Evolutionary conservation across 441 rosid genomes (phyloP).

Genomic region (Adansonia grandidieri): DNA sequence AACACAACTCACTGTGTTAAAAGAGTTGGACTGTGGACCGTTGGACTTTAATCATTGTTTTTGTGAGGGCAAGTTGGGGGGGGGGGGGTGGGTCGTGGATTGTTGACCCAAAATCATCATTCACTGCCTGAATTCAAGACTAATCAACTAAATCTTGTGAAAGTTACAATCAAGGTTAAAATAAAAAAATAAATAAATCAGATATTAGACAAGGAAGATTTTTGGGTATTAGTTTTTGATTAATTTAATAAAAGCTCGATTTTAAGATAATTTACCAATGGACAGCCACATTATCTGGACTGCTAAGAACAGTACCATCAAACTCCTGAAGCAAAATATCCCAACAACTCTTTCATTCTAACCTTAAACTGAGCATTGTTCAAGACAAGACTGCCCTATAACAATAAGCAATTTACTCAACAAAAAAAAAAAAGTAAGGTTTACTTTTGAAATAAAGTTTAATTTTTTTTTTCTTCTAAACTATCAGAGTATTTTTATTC

Average conservation of each 20-base stretch:
- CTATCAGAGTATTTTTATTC: too few species aligned
- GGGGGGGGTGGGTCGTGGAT: not conserved
- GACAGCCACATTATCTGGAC: constrained; percentile 52
- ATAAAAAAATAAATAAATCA: too few species aligned
- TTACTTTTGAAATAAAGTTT: too few species aligned
- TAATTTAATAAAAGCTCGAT: too few species aligned
- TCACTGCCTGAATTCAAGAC: not conserved
- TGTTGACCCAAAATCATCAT: not conserved
- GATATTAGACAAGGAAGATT: too few species aligned
- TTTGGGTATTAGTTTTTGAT: too few species aligned
- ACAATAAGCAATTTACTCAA: not conserved
- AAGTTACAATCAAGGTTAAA: too few species aligned
- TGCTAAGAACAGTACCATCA: constrained; percentile 59
- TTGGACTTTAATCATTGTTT: constrained; percentile 15
- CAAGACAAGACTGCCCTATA: not conserved
- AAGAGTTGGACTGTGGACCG: constrained; percentile 6
- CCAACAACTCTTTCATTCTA: not conserved
- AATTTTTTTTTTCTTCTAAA: too few species aligned
- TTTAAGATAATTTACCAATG: constrained; percentile 43
- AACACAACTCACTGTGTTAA: too few species aligned
- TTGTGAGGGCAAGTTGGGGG: not conserved
- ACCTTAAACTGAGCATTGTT: too few species aligned
- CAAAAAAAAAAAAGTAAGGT: not conserved
- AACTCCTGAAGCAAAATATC: constrained; percentile 51
- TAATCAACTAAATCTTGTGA: too few species aligned